These are phyloP conservation scores for Arabidopsis suecica DNA, from an alignment of 345 rosid species.

Conservation along the genomic window DNA sequence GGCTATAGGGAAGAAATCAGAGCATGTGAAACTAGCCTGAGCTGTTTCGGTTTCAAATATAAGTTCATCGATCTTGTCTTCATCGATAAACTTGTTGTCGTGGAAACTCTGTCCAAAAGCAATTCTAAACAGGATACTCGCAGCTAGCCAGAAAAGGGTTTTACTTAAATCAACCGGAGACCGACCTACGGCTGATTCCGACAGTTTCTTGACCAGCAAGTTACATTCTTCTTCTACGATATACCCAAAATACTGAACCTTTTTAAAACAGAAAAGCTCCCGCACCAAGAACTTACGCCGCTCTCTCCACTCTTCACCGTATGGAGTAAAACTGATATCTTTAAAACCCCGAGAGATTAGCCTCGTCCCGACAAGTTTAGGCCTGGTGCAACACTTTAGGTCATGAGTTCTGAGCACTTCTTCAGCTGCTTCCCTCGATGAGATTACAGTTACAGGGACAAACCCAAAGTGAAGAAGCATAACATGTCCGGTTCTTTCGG, in stretches of 20 bases:
- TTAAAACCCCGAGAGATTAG: conserved; percentile 48
- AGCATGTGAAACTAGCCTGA: conserved; percentile 40
- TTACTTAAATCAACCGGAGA: conserved; percentile 45
- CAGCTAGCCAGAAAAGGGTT: conserved; percentile 40
- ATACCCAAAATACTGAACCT: conserved; percentile 46
- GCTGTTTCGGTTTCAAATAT: conserved; percentile 46
- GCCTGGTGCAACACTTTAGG: conserved; percentile 54
- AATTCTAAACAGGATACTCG: conserved; percentile 45
- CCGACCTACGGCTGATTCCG: conserved; percentile 5
- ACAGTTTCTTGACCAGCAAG: conserved; percentile 44
- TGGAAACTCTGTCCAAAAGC: conserved; percentile 55
- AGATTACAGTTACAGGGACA: conserved; percentile 44
- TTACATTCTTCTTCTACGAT: conserved; percentile 54
- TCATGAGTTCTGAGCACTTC: conserved; percentile 53
- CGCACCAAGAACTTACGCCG: conserved; percentile 47
- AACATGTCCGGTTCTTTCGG: conserved; percentile 52
- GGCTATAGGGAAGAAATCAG: conserved; percentile 52
- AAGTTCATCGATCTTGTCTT: conserved; percentile 37
- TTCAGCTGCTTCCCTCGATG: conserved; percentile 53
- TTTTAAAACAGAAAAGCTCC: conserved; percentile 50
- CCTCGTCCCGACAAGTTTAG: conserved; percentile 37
- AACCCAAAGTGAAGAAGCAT: conserved; percentile 52
- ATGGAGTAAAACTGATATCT: conserved; percentile 53
- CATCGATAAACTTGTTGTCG: conserved; percentile 36
- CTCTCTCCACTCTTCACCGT: conserved; percentile 52